Conservation (phyloP, 1,139 yeast genomes). For the Blastobotrys petasosporus region DNA sequence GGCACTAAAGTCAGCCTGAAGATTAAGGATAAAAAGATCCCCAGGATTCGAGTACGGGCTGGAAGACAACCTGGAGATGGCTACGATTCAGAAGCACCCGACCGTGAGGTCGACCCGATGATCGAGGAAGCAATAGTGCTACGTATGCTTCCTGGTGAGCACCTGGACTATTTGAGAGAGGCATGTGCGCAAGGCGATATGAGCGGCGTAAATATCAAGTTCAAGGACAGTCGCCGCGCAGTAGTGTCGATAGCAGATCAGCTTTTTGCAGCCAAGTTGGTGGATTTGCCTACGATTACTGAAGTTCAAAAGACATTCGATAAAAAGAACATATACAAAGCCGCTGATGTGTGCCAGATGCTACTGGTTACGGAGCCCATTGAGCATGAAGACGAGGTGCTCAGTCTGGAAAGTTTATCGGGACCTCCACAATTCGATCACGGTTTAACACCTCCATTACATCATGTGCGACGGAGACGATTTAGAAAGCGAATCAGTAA, state of each 20-base stretch:
- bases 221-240: conserved; percentile 78
- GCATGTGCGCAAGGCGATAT: conserved; percentile 81
- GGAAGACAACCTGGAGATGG: conserved; percentile 90
- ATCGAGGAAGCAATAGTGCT: conserved; percentile 80
- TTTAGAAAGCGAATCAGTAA: conserved; percentile 48
- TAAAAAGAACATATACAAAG: conserved; percentile 79
- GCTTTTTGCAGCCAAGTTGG: conserved; percentile 74
- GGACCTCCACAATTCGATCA: conserved; percentile 47
- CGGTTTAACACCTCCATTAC: conserved; percentile 78
- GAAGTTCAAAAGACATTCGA: conserved; percentile 89
- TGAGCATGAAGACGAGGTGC: conserved; percentile 48
- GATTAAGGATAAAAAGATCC: conserved; percentile 34
- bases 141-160: conserved; percentile 73
- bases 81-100: conserved; percentile 96
- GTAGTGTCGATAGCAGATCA: conserved; percentile 49
- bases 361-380: conserved; percentile 65
- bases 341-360: conserved; percentile 83
- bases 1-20: conserved; percentile 25
- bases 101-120: conserved; percentile 88
- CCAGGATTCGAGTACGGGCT: conserved; percentile 73
- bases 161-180: conserved; percentile 67
- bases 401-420: conserved; percentile 28
- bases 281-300: conserved; percentile 85
- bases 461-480: conserved; percentile 47
- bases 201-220: conserved; percentile 64